Percentiles rank a stretch among this genome's conserved stretches.
Conservation (phyloP, 345 rosid species). For the Angophora floribunda region DNA sequence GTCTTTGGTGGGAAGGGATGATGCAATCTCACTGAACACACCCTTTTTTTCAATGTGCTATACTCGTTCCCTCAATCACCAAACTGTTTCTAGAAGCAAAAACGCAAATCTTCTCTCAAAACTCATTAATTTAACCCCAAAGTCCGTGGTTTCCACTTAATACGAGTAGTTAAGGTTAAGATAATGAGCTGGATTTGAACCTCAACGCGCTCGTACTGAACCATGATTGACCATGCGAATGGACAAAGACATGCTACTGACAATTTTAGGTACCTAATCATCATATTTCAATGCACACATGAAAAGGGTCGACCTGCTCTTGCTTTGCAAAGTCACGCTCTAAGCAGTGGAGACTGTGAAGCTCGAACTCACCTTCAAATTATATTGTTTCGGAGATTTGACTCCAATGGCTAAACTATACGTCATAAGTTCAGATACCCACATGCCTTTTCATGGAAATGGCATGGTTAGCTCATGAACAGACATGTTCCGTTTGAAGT, state of each 20-base stretch:
- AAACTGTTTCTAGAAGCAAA: not conserved
- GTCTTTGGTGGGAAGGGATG: not conserved
- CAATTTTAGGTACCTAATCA: not conserved
- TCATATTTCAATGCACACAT: not conserved
- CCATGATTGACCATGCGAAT: not conserved
- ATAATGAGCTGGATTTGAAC: not conserved
- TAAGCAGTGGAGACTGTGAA: not conserved
- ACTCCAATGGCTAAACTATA: not conserved
- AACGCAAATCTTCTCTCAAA: not conserved
- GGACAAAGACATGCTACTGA: not conserved
- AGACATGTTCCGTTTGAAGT: not conserved
- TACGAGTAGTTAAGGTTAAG: not conserved
- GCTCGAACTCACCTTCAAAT: not conserved
- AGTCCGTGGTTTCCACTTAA: not conserved
- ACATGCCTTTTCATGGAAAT: not conserved
- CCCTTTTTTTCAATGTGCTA: not conserved
- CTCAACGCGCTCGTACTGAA: not conserved
- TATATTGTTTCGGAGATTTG: not conserved
- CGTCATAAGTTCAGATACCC: not conserved
- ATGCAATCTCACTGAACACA: not conserved
- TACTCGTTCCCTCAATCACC: not conserved
- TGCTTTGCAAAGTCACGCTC: not conserved
- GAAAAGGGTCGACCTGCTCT: not conserved
- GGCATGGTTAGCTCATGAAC: not conserved
- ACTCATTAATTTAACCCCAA: not conserved